A percentile compares a stretch with the other conserved stretches of the same genome.
These are phyloP conservation scores for Conticribra weissflogii DNA, from an alignment of 108 stramenopile genomes.

Conservation along the genomic window DNA sequence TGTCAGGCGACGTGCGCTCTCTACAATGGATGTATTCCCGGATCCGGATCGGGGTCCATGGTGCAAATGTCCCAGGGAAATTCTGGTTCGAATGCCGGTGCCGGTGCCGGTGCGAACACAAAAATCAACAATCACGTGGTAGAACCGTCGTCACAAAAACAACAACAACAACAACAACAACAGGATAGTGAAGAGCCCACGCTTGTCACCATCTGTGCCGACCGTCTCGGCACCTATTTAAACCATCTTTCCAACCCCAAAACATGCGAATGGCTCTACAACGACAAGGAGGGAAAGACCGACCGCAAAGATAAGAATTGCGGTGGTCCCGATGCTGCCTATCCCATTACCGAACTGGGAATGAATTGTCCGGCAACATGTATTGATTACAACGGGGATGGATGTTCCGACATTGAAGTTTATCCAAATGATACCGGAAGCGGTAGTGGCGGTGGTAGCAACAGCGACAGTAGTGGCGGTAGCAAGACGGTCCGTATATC, in stretches of 20 bases:
- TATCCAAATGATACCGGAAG: neutral
- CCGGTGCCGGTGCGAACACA: too few relatives aligned
- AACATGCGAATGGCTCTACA: constrained; percentile 31
- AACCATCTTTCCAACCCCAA: constrained; percentile 27
- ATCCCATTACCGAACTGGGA: constrained; percentile 34
- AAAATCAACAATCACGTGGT: too few relatives aligned
- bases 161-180: too few relatives aligned
- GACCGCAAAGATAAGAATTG: constrained; percentile 44
- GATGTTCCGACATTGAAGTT: constrained; percentile 12
- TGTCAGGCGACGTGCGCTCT: constrained; percentile 22
- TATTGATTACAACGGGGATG: constrained; percentile 30
- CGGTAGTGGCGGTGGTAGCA: too few relatives aligned
- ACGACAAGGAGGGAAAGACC: constrained; percentile 28
- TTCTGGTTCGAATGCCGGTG: neutral
- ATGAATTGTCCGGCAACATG: constrained; percentile 33
- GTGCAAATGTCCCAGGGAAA: neutral
- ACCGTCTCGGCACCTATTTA: constrained; percentile 14
- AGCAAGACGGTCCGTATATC: neutral
- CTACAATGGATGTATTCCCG: constrained; percentile 20
- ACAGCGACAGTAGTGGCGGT: too few relatives aligned
- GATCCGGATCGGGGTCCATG: neutral
- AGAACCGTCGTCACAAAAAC: too few relatives aligned
- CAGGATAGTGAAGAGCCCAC: too few relatives aligned
- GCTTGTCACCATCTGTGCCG: constrained; percentile 1
- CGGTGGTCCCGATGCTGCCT: constrained; percentile 18